Percentiles rank a stretch among this genome's conserved stretches.
phyloP scores from a whole-genome alignment of 257 asterid species.

The Handroanthus guayacan region DNA sequence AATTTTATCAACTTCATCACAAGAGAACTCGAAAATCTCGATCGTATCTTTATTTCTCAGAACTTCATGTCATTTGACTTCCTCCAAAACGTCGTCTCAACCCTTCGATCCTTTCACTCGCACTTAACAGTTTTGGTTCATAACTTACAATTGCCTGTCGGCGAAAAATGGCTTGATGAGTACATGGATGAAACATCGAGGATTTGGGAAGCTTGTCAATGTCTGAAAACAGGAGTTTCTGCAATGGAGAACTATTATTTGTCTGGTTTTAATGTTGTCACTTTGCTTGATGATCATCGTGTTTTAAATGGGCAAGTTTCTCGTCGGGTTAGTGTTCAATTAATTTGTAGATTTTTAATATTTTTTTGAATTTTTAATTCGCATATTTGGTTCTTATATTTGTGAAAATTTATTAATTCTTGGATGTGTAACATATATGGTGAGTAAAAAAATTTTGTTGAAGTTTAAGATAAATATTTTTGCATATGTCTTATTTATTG shows the following conservation, averaged over 20 bases:
- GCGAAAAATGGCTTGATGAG: conserved; percentile 85
- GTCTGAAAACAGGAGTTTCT: conserved; percentile 63
- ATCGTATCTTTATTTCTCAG: conserved; percentile 57
- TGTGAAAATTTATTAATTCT: too few relatives aligned
- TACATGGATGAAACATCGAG: conserved; percentile 89
- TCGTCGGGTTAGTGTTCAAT: conserved; percentile 56
- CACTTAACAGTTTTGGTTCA: conserved; percentile 58
- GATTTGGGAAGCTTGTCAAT: conserved; percentile 81
- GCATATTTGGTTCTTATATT: too few relatives aligned
- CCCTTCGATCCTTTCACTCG: conserved; percentile 67
- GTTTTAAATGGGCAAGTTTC: conserved; percentile 56
- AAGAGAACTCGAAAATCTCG: conserved; percentile 65
- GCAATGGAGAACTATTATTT: conserved; percentile 64
- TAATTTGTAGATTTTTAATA: neutral
- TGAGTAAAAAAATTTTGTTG: too few relatives aligned
- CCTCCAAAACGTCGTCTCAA: conserved; percentile 68
- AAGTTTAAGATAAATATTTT: too few relatives aligned
- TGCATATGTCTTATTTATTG: too few relatives aligned
- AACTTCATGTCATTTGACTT: conserved; percentile 67
- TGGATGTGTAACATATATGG: too few relatives aligned
- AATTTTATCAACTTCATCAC: conserved; percentile 65
- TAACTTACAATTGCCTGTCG: conserved; percentile 64
- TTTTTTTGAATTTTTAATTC: too few relatives aligned
- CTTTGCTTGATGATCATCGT: conserved; percentile 53
- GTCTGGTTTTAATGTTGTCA: conserved; percentile 46